These are phyloP conservation scores for Aspergillus steynii DNA, from an alignment of 495 filamentous ascomycete genomes.

Conservation along the genomic window DNA sequence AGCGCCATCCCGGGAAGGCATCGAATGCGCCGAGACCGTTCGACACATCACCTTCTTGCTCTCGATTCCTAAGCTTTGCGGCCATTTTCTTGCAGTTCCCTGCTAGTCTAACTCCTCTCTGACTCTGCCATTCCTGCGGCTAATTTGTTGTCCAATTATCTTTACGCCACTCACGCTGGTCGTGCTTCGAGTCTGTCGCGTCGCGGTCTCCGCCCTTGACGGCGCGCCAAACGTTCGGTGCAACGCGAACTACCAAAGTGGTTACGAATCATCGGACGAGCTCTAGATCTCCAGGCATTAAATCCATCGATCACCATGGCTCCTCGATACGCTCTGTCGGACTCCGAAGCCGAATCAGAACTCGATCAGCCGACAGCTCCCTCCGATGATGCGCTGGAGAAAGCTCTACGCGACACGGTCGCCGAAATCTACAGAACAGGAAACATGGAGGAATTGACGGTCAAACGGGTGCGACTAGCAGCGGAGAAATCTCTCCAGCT, in stretches of 20 bases:
- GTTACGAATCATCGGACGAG: background rate
- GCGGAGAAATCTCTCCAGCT: constrained; percentile 68
- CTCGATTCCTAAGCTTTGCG: background rate
- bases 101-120: background rate
- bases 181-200: background rate
- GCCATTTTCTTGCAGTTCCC: background rate
- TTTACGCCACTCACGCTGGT: background rate
- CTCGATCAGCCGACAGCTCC: constrained; percentile 20
- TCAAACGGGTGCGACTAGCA: constrained; percentile 69
- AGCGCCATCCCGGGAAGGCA: background rate
- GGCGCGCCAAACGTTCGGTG: background rate
- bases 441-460: constrained; percentile 66
- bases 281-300: background rate
- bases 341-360: constrained; percentile 38
- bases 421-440: constrained; percentile 55
- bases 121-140: background rate
- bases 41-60: background rate
- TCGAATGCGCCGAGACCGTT: background rate
- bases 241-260: background rate
- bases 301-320: constrained; percentile 26
- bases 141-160: background rate
- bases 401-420: constrained; percentile 60
- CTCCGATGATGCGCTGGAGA: constrained; percentile 45
- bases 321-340: constrained; percentile 35
- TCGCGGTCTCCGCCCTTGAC: background rate